phyloP scores from a whole-genome alignment of 345 rosid species.

The Dimocarpus longan region DNA sequence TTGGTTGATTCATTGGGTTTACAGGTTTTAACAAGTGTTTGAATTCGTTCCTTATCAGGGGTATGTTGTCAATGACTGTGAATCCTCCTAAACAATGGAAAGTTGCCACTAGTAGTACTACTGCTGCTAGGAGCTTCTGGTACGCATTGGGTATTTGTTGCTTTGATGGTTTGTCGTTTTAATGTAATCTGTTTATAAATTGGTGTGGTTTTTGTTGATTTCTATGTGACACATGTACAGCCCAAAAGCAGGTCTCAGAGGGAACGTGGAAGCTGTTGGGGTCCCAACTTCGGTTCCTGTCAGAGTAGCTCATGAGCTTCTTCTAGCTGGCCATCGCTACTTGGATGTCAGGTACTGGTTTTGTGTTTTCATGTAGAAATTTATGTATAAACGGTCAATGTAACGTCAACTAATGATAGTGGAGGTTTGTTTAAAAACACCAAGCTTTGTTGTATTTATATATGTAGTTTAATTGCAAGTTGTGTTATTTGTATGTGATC shows the following conservation, averaged over 20 bases:
- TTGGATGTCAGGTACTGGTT: slow-evolving; percentile 65
- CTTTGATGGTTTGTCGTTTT: background rate
- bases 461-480: background rate
- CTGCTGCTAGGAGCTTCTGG: slow-evolving; percentile 32
- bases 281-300: slow-evolving; percentile 86
- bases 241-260: slow-evolving; percentile 33
- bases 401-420: background rate
- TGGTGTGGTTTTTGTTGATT: slow-evolving; percentile 4
- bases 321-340: slow-evolving; percentile 79
- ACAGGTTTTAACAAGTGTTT: background rate
- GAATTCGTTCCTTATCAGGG: slow-evolving; percentile 8
- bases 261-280: slow-evolving; percentile 45
- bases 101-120: background rate
- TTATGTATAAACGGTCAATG: too few relatives aligned
- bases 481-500: background rate
- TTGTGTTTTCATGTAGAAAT: too few relatives aligned
- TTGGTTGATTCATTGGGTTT: background rate
- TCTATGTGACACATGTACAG: slow-evolving; percentile 20
- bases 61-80: slow-evolving; percentile 5
- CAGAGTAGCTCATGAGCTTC: slow-evolving; percentile 82
- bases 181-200: background rate
- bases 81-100: slow-evolving; percentile 16
- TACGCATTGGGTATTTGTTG: background rate
- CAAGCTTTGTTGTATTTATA: too few relatives aligned
- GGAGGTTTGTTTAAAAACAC: too few relatives aligned